Conservation (phyloP, 805 yeast genomes). For the Lipomyces mesembrius region DNA sequence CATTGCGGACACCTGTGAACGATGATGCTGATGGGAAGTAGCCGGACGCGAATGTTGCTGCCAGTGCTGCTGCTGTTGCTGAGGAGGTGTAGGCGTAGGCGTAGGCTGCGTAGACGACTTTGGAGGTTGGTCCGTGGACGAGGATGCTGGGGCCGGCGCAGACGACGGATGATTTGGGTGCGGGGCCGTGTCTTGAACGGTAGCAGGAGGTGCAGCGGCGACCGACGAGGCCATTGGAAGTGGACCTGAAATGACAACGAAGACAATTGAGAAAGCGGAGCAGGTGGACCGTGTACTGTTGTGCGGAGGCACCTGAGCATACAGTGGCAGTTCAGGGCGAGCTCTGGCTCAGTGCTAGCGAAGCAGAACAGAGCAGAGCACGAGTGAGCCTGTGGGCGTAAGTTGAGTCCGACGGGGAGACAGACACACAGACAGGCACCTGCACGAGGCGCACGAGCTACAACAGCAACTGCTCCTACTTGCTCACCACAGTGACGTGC, state of each 20-base stretch:
- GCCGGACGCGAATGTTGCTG: constrained; percentile 14
- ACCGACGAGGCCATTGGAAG: constrained; percentile 1
- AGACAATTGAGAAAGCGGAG: constrained; percentile 1
- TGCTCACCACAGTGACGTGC: neutral
- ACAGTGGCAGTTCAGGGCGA: neutral
- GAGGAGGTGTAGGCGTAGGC: constrained; percentile 3
- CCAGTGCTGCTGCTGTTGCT: constrained; percentile 11
- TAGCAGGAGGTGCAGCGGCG: neutral
- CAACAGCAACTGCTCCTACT: neutral
- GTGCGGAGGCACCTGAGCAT: constrained; percentile 7
- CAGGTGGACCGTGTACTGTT: neutral
- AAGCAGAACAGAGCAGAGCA: neutral
- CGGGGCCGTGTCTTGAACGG: neutral
- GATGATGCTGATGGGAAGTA: neutral
- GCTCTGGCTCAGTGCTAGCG: neutral
- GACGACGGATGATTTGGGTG: constrained; percentile 6
- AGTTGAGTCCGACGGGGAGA: neutral
- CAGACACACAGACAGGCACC: neutral
- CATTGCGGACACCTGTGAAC: constrained; percentile 4
- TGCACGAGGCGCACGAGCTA: neutral
- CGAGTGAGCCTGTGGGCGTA: neutral
- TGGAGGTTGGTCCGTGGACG: constrained; percentile 2
- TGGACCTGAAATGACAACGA: neutral
- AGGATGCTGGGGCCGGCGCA: constrained; percentile 4
- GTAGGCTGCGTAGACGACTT: constrained; percentile 1